These are phyloP conservation scores for Castanopsis chinensis DNA, from an alignment of 306 rosid genomes.

Conservation along the genomic window DNA sequence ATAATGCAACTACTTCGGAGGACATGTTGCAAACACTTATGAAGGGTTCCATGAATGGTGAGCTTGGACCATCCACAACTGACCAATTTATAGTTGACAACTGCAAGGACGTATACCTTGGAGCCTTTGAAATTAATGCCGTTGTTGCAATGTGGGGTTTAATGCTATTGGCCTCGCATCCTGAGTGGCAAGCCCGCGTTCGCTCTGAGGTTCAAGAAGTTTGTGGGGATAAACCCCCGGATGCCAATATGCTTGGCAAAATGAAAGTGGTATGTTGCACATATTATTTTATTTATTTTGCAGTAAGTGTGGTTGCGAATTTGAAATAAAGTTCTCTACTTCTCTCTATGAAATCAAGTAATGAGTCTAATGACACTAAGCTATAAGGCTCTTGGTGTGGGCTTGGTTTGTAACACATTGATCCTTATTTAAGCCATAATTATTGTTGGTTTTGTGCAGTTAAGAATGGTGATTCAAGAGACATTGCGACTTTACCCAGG, in stretches of 20 bases:
- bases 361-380: too few species aligned
- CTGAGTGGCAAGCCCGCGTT: slow-evolving; percentile 43
- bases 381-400: too few species aligned
- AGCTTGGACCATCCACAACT: slow-evolving; percentile 1
- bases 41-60: slow-evolving; percentile 27
- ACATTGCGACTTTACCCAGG: slow-evolving; percentile 23
- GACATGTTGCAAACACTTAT: slow-evolving; percentile 35
- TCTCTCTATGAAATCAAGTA: too few species aligned
- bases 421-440: too few species aligned
- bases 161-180: slow-evolving; percentile 44
- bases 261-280: slow-evolving; percentile 37
- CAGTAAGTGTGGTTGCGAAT: too few species aligned
- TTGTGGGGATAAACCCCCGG: slow-evolving; percentile 25
- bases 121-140: slow-evolving; percentile 34
- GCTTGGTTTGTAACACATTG: too few species aligned
- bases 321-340: too few species aligned
- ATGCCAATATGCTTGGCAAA: slow-evolving; percentile 31
- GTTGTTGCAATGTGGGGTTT: slow-evolving; percentile 38
- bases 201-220: slow-evolving; percentile 30
- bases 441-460: background rate
- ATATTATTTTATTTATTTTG: background rate
- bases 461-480: slow-evolving; percentile 32
- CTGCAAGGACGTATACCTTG: slow-evolving; percentile 35
- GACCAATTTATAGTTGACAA: slow-evolving; percentile 26
- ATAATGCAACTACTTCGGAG: slow-evolving; percentile 8